phyloP scores from a whole-genome alignment of 2,329 filamentous ascomycete species.

The Septoria linicola region DNA sequence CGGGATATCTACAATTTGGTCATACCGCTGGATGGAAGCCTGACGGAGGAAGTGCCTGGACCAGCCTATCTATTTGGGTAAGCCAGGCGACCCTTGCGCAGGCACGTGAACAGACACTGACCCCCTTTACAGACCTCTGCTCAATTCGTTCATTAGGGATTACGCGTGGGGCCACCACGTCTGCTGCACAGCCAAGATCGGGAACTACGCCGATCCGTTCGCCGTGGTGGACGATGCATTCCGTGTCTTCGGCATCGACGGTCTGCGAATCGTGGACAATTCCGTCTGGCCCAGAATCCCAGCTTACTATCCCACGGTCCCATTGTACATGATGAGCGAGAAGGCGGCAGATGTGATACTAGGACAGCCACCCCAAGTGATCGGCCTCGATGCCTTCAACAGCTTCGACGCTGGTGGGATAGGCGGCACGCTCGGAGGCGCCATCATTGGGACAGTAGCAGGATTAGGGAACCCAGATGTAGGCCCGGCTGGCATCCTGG shows the following conservation, averaged over 20 bases:
- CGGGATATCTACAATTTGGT: conserved; percentile 34
- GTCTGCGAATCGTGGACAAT: conserved; percentile 62
- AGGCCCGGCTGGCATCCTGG: conserved; percentile 3
- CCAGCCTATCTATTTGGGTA: conserved; percentile 28
- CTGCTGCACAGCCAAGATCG: conserved; percentile 57
- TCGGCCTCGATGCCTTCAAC: conserved; percentile 51
- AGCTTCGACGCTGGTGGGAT: conserved; percentile 39
- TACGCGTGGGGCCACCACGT: conserved; percentile 58
- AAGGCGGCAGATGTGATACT: conserved; percentile 62
- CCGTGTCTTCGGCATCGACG: conserved; percentile 55
- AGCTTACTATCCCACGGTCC: conserved; percentile 51
- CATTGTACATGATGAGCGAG: conserved; percentile 58
- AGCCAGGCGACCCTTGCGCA: conserved; percentile 36
- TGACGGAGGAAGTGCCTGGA: conserved; percentile 43
- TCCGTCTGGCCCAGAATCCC: conserved; percentile 57
- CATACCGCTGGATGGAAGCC: conserved; percentile 12
- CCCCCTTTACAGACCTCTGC: conserved; percentile 40
- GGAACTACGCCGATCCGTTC: conserved; percentile 52
- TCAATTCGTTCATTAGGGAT: conserved; percentile 48
- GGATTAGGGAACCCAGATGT: neutral
- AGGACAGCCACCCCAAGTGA: conserved; percentile 45
- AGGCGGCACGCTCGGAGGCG: conserved; percentile 8
- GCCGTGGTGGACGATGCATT: conserved; percentile 59
- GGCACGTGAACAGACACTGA: neutral
- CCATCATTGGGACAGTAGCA: neutral